phyloP scores from a whole-genome alignment of 352 stramenopile genomes.

The Pythium dissotocum region DNA sequence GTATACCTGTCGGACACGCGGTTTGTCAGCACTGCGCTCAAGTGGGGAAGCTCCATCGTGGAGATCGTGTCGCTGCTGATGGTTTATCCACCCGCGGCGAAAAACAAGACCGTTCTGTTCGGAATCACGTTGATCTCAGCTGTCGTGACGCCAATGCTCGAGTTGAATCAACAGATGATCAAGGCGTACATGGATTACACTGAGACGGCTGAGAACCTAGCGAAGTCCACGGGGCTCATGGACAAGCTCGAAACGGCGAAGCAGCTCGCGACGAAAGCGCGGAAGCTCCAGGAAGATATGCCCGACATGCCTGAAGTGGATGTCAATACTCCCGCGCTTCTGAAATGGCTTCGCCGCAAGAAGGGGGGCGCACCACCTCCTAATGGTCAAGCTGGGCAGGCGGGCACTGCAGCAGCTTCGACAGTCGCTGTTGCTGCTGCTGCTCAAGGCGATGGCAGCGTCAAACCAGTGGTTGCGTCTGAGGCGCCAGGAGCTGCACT shows the following conservation, averaged over 20 bases:
- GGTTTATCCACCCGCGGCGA: conserved; percentile 26
- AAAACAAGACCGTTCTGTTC: conserved; percentile 30
- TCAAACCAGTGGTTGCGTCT: not conserved
- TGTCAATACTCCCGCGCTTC: conserved; percentile 17
- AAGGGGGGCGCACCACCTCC: not conserved
- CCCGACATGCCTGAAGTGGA: conserved; percentile 20
- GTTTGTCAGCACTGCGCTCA: conserved; percentile 49
- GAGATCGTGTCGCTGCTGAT: conserved; percentile 47
- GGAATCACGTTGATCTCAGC: conserved; percentile 42
- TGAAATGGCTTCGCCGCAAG: not conserved
- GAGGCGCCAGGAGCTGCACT: not conserved
- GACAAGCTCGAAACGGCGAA: conserved; percentile 28
- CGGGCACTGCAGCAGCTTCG: not conserved
- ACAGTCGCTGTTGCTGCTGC: not conserved
- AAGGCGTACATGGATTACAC: conserved; percentile 56
- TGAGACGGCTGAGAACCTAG: conserved; percentile 36
- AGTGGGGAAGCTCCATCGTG: conserved; percentile 49
- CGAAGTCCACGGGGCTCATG: conserved; percentile 26
- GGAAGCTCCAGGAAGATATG: conserved; percentile 17
- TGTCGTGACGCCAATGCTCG: conserved; percentile 40
- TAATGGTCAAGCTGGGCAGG: not conserved
- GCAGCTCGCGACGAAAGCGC: conserved; percentile 12
- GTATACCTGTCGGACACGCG: conserved; percentile 51
- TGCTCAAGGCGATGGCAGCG: not conserved
- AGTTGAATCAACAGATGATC: conserved; percentile 59